Conservation (phyloP, 345 rosid species). For the Eucalyptus erythrocorys region DNA sequence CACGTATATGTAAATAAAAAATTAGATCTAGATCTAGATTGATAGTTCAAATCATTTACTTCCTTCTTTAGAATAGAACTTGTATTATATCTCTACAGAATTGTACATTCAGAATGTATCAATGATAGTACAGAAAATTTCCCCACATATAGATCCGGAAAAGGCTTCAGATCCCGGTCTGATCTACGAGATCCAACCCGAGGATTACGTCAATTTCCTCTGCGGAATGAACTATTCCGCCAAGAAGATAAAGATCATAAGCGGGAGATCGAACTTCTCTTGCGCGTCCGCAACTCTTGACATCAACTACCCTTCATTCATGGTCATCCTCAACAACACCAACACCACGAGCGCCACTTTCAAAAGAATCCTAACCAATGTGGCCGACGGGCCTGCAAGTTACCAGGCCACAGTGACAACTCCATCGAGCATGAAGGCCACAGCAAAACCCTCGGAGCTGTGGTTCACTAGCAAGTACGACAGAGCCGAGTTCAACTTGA, state of each 20-base stretch:
- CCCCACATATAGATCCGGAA: slow-evolving; percentile 26
- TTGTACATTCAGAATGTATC: too few species aligned
- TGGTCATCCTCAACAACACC: slow-evolving; percentile 31
- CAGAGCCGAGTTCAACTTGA: slow-evolving; percentile 22
- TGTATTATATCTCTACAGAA: too few species aligned
- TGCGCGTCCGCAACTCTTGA: slow-evolving; percentile 17
- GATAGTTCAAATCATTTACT: too few species aligned
- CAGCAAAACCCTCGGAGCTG: slow-evolving; percentile 13
- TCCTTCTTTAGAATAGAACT: too few species aligned
- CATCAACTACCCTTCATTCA: slow-evolving; percentile 45
- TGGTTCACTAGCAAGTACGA: slow-evolving; percentile 11
- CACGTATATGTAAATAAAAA: too few species aligned
- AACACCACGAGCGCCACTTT: slow-evolving; percentile 20
- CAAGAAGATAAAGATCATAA: slow-evolving; percentile 13
- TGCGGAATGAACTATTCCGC: slow-evolving; percentile 25
- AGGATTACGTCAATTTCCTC: slow-evolving; percentile 18
- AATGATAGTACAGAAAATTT: too few species aligned
- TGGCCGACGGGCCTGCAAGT: slow-evolving; percentile 5
- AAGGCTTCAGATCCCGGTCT: slow-evolving; percentile 37
- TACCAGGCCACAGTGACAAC: background rate
- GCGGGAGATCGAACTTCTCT: slow-evolving; percentile 7
- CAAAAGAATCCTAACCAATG: slow-evolving; percentile 28
- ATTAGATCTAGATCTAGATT: too few species aligned
- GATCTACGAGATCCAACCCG: slow-evolving; percentile 16
- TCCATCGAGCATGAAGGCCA: slow-evolving; percentile 20